These are phyloP conservation scores for Cladophialophora bantiana DNA, from an alignment of 2,329 filamentous ascomycete genomes.

Conservation along the genomic window DNA sequence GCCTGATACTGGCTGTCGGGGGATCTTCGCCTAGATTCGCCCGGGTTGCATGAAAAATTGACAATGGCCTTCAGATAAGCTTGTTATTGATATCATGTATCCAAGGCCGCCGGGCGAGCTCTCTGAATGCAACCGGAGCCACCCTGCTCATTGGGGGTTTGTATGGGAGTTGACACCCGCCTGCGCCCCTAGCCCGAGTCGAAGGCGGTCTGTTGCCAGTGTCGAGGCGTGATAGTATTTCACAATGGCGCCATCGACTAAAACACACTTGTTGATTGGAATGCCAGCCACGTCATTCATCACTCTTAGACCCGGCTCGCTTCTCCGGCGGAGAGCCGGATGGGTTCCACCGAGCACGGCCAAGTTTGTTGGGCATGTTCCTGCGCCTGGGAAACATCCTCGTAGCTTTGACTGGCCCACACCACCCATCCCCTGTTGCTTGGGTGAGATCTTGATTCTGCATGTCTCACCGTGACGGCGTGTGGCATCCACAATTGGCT, in stretches of 20 bases:
- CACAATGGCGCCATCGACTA: not conserved
- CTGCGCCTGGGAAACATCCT: slow-evolving; percentile 12
- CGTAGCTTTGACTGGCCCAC: not conserved
- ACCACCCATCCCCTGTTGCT: not conserved
- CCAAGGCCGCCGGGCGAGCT: not conserved
- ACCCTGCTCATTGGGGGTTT: too few relatives aligned
- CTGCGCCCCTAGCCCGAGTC: too few relatives aligned
- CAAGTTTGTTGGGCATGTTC: not conserved
- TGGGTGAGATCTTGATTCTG: not conserved
- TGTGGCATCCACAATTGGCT: not conserved
- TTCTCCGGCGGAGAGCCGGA: not conserved
- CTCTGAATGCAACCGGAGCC: too few relatives aligned
- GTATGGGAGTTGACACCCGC: too few relatives aligned
- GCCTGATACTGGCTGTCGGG: not conserved
- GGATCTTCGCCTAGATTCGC: not conserved
- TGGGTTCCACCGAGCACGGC: not conserved
- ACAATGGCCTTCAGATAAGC: not conserved
- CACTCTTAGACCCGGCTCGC: not conserved
- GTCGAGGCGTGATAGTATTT: not conserved
- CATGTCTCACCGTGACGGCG: slow-evolving; percentile 11
- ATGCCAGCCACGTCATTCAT: not conserved
- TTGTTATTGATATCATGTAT: not conserved
- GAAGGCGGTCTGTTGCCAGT: not conserved
- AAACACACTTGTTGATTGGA: not conserved
- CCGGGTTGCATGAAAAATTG: not conserved